Conservation (phyloP, 805 yeast species). For the Maudiozyma barnettii region DNA sequence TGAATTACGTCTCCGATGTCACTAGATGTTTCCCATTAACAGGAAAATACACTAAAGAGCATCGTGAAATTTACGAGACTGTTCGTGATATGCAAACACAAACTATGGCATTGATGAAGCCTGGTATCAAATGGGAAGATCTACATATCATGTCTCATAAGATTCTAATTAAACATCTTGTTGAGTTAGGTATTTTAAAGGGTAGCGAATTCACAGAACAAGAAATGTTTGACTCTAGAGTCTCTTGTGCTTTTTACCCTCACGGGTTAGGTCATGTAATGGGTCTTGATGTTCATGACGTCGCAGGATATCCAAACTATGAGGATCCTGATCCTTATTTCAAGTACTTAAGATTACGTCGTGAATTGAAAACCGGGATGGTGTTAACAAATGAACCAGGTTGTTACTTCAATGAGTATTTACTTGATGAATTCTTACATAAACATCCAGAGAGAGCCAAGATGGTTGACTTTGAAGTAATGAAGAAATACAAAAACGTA, state of each 20-base stretch:
- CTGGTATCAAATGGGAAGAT: slow-evolving; percentile 81
- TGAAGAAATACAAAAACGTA: slow-evolving; percentile 71
- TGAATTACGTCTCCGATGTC: slow-evolving; percentile 84
- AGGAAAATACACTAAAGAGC: slow-evolving; percentile 86
- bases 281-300: slow-evolving; percentile 95
- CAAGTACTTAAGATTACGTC: slow-evolving; percentile 69
- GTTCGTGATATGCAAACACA: slow-evolving; percentile 75
- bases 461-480: slow-evolving; percentile 53
- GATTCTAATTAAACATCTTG: slow-evolving; percentile 60
- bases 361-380: slow-evolving; percentile 65
- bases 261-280: slow-evolving; percentile 92
- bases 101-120: slow-evolving; percentile 63
- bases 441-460: slow-evolving; percentile 36
- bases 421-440: slow-evolving; percentile 55
- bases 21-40: slow-evolving; percentile 89
- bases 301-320: slow-evolving; percentile 81
- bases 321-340: slow-evolving; percentile 73
- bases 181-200: slow-evolving; percentile 67
- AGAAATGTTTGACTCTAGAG: slow-evolving; percentile 61
- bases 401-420: slow-evolving; percentile 75
- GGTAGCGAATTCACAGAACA: slow-evolving; percentile 40
- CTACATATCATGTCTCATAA: slow-evolving; percentile 73
- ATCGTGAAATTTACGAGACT: slow-evolving; percentile 66
- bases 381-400: slow-evolving; percentile 95
- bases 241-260: slow-evolving; percentile 77